Base-by-base conservation (phyloP, 1,284 basidiomycete genomes). In the Boletellus deceptivus region DNA sequence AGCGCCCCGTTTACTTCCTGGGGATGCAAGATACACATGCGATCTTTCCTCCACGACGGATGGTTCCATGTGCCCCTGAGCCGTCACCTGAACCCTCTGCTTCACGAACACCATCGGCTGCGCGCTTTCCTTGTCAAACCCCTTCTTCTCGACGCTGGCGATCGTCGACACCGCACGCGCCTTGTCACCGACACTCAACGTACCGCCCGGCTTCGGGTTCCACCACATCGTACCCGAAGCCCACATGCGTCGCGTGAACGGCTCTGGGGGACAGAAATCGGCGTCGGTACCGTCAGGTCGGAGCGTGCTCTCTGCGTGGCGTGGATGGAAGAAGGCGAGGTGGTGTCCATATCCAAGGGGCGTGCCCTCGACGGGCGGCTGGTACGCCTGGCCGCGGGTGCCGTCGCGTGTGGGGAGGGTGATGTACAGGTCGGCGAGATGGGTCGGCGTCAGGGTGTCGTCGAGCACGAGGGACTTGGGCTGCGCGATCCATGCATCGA, bases 181-280 rank as follows among this genome's bases (percentile, higher is more conserved):
- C 34, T 64, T 74, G 35, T 76, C 71, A 10, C 86, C 89, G 20
- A 89, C 71, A 22, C 70, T 60, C 50, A 91, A 68, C 3, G 76
- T 73, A 27, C 17, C 1, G 2, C 29, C 49, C 6, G 42, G 42
- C 2, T 71, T 72, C 20, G 65, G 60, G 56, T 81, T 75, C 85
- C 87, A 92, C 35, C 70, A 70, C 63, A 92, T 84, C 53, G 71
- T 76, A 0, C 91, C 90, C 18, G 86, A 81, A 1, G 87, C 89
- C 89, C 91, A 93, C 90, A 93, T 93, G 17, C 91, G 75, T 39
- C 86, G 76, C 17, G 79, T 78, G 69, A 88, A 92, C 0, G 89
- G 89, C 39, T 76, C 68, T 0, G 91, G 90, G 3, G 91, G 84
- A 59, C 82, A 81, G 51, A 86, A 83, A 50, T 84, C 79, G 2